A percentile compares a stretch with the other conserved stretches of the same genome.
Evolutionary conservation across 345 rosid genomes (phyloP).

Genomic region (Nephelium lappaceum): DNA sequence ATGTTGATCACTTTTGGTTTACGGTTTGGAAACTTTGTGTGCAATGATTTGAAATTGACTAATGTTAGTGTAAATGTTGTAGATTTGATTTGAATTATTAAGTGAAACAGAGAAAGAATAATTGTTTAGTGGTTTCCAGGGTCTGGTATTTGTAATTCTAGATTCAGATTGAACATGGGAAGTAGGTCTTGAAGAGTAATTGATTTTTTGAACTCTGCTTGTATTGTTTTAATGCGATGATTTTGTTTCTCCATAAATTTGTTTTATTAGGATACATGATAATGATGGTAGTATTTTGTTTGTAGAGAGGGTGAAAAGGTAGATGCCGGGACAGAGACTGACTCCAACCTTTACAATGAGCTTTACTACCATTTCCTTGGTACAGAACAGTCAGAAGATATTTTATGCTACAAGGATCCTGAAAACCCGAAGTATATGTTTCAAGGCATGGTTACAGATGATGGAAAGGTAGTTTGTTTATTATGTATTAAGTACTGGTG

Average conservation of each 20-base stretch:
- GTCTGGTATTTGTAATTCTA: neutral
- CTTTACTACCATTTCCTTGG: slow-evolving; percentile 82
- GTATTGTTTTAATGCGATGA: no score
- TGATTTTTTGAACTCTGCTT: neutral
- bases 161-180: neutral
- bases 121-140: neutral
- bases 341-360: slow-evolving; percentile 78
- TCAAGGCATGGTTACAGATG: slow-evolving; percentile 68
- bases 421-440: slow-evolving; percentile 71
- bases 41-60: neutral
- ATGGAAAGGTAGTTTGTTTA: slow-evolving; percentile 67
- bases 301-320: slow-evolving; percentile 74
- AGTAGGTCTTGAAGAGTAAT: neutral
- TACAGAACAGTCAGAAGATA: slow-evolving; percentile 77
- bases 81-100: neutral
- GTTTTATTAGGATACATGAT: neutral
- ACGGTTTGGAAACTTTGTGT: neutral
- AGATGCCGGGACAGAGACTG: slow-evolving; percentile 97
- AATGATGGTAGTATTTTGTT: slow-evolving; percentile 8
- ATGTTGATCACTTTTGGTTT: neutral
- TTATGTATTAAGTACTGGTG: neutral
- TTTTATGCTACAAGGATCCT: slow-evolving; percentile 86
- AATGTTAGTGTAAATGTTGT: neutral
- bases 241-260: neutral
- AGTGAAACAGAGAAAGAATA: neutral